A percentile compares a stretch with the other conserved stretches of the same genome.
These are phyloP conservation scores for Mucor piriformis DNA, from an alignment of 371 early-diverging fungal species.

Conservation along the genomic window DNA sequence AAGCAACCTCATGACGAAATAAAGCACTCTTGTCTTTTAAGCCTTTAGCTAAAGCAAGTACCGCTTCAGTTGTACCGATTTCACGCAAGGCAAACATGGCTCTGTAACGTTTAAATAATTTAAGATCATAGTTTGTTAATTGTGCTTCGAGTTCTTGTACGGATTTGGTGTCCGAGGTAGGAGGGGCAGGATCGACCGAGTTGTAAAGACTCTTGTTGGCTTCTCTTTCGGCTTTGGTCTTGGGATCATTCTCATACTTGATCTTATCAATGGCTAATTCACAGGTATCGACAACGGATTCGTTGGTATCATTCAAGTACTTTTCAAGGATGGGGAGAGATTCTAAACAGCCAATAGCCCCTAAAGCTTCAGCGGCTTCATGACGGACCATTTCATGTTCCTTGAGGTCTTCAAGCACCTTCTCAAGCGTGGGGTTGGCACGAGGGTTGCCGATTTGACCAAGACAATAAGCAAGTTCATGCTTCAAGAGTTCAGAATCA, in stretches of 20 bases:
- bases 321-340: constrained; percentile 73
- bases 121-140: constrained; percentile 71
- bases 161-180: constrained; percentile 60
- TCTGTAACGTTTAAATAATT: constrained; percentile 94
- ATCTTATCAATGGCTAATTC: constrained; percentile 93
- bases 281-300: constrained; percentile 92
- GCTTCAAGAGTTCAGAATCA: constrained; percentile 94
- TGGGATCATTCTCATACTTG: constrained; percentile 66
- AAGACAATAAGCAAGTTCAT: constrained; percentile 98
- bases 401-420: constrained; percentile 66
- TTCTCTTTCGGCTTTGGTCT: constrained; percentile 48
- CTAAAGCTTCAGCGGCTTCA: constrained; percentile 98
- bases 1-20: constrained; percentile 98
- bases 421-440: constrained; percentile 77
- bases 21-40: constrained; percentile 84
- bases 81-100: constrained; percentile 99
- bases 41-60: constrained; percentile 87
- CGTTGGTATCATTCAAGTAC: constrained; percentile 68
- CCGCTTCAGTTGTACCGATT: constrained; percentile 83
- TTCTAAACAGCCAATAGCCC: constrained; percentile 83
- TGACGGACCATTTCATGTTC: constrained; percentile 99
- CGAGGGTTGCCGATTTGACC: constrained; percentile 95
- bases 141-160: constrained; percentile 67
- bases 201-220: constrained; percentile 58
- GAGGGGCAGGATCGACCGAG: constrained; percentile 95